Conservation (phyloP, 768 basidiomycete species). For the Cyclocybe aegerita region DNA sequence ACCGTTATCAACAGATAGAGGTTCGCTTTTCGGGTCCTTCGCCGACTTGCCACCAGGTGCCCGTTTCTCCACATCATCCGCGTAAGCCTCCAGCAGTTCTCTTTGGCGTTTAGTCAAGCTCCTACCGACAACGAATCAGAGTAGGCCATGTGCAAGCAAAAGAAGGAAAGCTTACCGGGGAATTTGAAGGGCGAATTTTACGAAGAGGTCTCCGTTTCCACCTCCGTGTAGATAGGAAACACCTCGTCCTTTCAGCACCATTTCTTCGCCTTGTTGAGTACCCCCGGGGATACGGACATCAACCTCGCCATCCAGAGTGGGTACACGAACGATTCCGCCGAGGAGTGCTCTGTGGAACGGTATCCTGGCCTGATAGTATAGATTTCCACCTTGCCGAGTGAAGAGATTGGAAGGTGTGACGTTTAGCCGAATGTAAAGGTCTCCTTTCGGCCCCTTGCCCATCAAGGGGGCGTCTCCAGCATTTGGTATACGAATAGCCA, state of each 20-base stretch:
- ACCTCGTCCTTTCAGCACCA: conserved; percentile 88
- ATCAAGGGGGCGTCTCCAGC: conserved; percentile 83
- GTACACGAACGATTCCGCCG: conserved; percentile 91
- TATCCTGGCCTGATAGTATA: conserved; percentile 88
- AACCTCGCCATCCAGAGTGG: conserved; percentile 93
- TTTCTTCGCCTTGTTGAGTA: conserved; percentile 96
- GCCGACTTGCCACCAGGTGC: conserved; percentile 11
- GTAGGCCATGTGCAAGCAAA: not conserved
- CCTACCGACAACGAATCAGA: conserved; percentile 40
- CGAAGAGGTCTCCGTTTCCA: conserved; percentile 82
- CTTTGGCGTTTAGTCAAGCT: conserved; percentile 82
- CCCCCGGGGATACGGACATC: conserved; percentile 91
- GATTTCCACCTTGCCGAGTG: conserved; percentile 85
- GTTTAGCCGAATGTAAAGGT: conserved; percentile 83
- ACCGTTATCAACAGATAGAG: conserved; percentile 59
- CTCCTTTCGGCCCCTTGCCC: conserved; percentile 77
- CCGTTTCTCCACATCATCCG: conserved; percentile 84
- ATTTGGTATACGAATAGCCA: conserved; percentile 80
- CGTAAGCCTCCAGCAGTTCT: conserved; percentile 85
- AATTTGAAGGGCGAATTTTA: conserved; percentile 83
- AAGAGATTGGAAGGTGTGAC: conserved; percentile 85
- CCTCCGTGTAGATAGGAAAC: conserved; percentile 60
- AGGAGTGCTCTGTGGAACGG: conserved; percentile 90
- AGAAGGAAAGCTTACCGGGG: conserved; percentile 66
- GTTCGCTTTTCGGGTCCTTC: conserved; percentile 18